Evolutionary conservation across 371 early-diverging fungal genomes (phyloP).

Genomic region (Mucor saturninus): DNA sequence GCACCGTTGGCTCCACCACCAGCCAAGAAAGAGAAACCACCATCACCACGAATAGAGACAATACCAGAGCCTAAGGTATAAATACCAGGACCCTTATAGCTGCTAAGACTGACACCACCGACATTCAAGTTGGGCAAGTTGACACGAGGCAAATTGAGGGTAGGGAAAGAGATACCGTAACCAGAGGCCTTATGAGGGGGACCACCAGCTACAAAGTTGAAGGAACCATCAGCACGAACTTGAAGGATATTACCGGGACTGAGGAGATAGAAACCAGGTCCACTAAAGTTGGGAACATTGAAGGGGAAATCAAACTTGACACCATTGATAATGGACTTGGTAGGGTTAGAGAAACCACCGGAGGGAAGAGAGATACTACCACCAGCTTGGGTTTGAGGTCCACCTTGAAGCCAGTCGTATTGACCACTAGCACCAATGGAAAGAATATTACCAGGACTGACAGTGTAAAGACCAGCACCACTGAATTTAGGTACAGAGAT

Average conservation of each 20-base stretch:
- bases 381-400: background rate
- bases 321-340: background rate
- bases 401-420: background rate
- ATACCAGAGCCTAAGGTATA: conserved; percentile 8
- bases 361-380: background rate
- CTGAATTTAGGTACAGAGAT: background rate
- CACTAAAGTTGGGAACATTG: background rate
- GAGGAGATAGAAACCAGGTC: conserved; percentile 7
- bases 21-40: background rate
- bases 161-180: background rate
- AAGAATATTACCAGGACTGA: conserved; percentile 3
- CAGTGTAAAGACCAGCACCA: background rate
- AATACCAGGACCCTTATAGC: conserved; percentile 8
- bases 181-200: background rate
- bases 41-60: conserved; percentile 1
- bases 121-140: background rate
- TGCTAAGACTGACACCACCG: background rate
- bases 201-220: background rate
- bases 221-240: conserved; percentile 3
- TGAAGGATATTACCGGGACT: background rate
- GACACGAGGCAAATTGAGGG: background rate
- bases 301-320: background rate
- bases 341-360: background rate
- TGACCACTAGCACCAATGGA: background rate
- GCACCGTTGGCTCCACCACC: background rate